Conservation (phyloP, 202 grass and related monocot species). For the Sporobolus alterniflorus region DNA sequence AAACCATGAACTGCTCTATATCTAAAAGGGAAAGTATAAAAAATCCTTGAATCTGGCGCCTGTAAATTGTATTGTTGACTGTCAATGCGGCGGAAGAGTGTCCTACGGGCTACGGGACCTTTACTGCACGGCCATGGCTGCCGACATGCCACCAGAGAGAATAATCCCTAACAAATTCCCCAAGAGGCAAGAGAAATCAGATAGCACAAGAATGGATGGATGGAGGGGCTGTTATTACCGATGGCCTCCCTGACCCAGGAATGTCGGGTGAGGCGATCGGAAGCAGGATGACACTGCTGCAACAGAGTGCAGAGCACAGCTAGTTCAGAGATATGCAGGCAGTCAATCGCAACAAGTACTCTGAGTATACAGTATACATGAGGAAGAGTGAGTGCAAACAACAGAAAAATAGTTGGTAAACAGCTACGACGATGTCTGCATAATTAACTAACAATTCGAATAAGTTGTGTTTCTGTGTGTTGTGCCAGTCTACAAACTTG, state of each 20-base stretch:
- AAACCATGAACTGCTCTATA: not conserved
- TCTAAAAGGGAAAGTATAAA: not conserved
- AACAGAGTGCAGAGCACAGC: too few relatives aligned
- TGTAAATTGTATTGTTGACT: not conserved
- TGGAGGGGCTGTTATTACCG: conserved; percentile 8
- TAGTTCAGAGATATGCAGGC: too few relatives aligned
- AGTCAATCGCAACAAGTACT: too few relatives aligned
- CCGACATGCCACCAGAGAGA: conserved; percentile 78
- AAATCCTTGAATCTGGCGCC: not conserved
- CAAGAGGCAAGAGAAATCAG: not conserved
- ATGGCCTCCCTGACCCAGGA: conserved; percentile 81
- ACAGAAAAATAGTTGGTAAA: too few relatives aligned
- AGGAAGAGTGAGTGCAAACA: too few relatives aligned
- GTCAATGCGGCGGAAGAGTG: not conserved
- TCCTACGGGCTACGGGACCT: not conserved
- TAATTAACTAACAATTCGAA: too few relatives aligned
- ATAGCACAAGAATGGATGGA: not conserved
- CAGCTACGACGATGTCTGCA: too few relatives aligned
- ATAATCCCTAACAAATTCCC: conserved; percentile 51
- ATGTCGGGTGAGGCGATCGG: too few relatives aligned
- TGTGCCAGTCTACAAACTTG: too few relatives aligned
- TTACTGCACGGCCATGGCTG: conserved; percentile 34
- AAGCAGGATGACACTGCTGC: too few relatives aligned
- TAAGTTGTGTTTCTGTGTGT: too few relatives aligned
- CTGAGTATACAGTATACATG: too few relatives aligned